Conservation (phyloP, 2,329 filamentous ascomycete species). For the Bipolaris zeicola region DNA sequence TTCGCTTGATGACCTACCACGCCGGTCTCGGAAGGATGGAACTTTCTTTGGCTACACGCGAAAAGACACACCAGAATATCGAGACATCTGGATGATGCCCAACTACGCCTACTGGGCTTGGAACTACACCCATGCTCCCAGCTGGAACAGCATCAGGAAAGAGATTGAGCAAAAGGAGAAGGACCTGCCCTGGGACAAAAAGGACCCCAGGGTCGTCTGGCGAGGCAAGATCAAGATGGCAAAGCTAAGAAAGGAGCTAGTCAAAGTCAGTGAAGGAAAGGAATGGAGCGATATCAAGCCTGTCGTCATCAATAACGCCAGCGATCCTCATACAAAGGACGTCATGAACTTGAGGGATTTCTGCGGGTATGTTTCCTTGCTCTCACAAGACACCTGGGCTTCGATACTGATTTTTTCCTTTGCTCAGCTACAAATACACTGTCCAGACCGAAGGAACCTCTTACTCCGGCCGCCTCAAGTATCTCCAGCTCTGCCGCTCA, state of each 20-base stretch:
- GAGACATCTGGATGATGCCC: constrained; percentile 45
- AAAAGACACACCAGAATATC: constrained; percentile 34
- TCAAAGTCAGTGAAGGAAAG: constrained; percentile 37
- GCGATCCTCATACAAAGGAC: constrained; percentile 38
- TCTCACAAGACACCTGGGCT: background rate
- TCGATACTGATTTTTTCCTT: constrained; percentile 4
- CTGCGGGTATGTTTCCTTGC: constrained; percentile 30
- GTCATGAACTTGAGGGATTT: constrained; percentile 44
- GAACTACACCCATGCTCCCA: constrained; percentile 45
- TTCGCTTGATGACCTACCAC: constrained; percentile 41
- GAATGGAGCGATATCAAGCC: constrained; percentile 43
- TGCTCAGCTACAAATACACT: constrained; percentile 57
- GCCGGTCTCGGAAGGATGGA: constrained; percentile 34
- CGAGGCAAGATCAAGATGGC: constrained; percentile 45
- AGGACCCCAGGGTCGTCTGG: constrained; percentile 41
- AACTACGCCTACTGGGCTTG: constrained; percentile 46
- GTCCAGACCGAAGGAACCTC: constrained; percentile 60
- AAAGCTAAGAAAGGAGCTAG: constrained; percentile 34
- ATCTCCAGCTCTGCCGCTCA: constrained; percentile 57
- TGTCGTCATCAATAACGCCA: constrained; percentile 42
- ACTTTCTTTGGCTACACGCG: constrained; percentile 41
- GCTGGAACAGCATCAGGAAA: constrained; percentile 41
- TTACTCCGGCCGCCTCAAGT: constrained; percentile 61
- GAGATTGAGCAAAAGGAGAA: constrained; percentile 34
- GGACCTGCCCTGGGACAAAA: constrained; percentile 34